These are phyloP conservation scores for Cucurbita maxima DNA, from an alignment of 306 rosid genomes.

Conservation along the genomic window DNA sequence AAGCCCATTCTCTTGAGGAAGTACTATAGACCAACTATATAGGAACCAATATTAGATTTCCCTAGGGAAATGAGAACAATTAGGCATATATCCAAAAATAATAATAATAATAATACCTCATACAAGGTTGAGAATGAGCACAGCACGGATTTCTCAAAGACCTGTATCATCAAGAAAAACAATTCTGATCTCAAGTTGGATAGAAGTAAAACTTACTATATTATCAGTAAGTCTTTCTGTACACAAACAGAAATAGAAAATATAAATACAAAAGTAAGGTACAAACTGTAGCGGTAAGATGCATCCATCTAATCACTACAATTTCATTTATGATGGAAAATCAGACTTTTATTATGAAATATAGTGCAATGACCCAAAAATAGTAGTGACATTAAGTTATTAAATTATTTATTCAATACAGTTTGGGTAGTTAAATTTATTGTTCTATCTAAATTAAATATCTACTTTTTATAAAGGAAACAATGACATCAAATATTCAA, in stretches of 20 bases:
- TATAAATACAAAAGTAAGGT: neutral
- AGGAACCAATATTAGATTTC: neutral
- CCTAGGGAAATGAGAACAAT: neutral
- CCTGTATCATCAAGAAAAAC: conserved; percentile 25
- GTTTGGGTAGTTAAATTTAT: neutral
- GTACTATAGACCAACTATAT: neutral
- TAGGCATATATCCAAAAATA: neutral
- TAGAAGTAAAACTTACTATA: neutral
- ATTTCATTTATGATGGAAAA: neutral
- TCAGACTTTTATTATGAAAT: neutral
- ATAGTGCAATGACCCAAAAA: neutral
- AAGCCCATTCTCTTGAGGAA: neutral
- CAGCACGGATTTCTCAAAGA: conserved; percentile 55
- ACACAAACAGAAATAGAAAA: neutral
- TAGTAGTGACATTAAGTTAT: neutral
- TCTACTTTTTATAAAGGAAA: too few species aligned
- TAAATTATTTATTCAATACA: neutral
- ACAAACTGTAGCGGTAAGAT: neutral
- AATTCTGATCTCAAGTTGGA: neutral
- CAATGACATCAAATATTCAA: too few species aligned
- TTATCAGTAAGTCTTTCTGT: neutral
- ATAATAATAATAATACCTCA: conserved; percentile 36
- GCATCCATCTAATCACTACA: neutral
- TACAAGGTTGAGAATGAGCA: conserved; percentile 57
- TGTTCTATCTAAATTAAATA: neutral